Evolutionary conservation across 2,329 filamentous ascomycete species (phyloP).

Genomic region (Lachnellula cervina): DNA sequence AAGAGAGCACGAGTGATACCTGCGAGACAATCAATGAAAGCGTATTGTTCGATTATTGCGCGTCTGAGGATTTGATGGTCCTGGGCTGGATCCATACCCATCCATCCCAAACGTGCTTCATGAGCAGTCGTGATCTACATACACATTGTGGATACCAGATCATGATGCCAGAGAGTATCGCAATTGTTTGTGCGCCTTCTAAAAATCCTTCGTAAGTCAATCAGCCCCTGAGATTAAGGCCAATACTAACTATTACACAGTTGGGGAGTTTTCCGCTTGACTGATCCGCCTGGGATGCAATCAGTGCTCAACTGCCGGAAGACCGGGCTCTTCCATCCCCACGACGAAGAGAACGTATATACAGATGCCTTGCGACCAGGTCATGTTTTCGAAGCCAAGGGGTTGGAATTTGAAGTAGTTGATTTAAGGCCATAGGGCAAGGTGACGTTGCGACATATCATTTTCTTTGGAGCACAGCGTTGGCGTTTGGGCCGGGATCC

Average conservation of each 20-base stretch:
- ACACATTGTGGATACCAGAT: conserved; percentile 93
- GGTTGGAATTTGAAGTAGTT: conserved; percentile 58
- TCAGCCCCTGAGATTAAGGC: neutral
- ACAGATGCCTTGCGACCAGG: conserved; percentile 44
- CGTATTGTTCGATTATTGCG: conserved; percentile 79
- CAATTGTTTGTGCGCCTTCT: conserved; percentile 89
- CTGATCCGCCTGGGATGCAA: conserved; percentile 84
- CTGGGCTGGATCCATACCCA: conserved; percentile 89
- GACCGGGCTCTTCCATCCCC: conserved; percentile 78
- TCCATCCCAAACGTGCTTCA: conserved; percentile 93
- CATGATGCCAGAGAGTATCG: conserved; percentile 94
- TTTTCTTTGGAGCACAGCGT: conserved; percentile 12
- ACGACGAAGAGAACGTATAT: conserved; percentile 38
- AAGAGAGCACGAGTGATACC: conserved; percentile 84
- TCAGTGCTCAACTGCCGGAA: conserved; percentile 77
- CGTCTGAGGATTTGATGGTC: conserved; percentile 27
- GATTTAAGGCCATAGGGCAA: conserved; percentile 47
- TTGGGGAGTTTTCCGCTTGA: conserved; percentile 88
- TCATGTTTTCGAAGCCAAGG: conserved; percentile 53
- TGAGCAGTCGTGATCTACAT: conserved; percentile 90
- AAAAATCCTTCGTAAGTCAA: conserved; percentile 65
- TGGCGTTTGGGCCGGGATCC: conserved; percentile 7
- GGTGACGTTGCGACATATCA: neutral
- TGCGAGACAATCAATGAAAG: conserved; percentile 90
- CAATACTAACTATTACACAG: conserved; percentile 39